Conservation (phyloP, 331 rosid genomes). For the Rosa hybrid region DNA sequence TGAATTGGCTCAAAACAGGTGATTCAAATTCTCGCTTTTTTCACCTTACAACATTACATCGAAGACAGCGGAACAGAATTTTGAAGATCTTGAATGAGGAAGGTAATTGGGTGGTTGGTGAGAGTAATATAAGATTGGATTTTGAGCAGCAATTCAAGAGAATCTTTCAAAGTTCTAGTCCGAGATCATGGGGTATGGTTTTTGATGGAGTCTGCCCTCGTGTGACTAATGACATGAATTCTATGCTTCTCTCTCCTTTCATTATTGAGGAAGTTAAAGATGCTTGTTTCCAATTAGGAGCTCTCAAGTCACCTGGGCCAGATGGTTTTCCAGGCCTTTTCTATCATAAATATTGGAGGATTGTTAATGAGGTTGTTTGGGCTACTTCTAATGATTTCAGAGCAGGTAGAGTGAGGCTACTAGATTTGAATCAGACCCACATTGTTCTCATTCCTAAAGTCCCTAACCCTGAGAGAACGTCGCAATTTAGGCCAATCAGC, state of each 20-base stretch:
- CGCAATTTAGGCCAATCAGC: background rate
- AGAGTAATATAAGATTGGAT: too few relatives aligned
- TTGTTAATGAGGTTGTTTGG: background rate
- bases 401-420: too few relatives aligned
- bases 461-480: background rate
- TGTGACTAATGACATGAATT: background rate
- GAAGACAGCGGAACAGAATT: too few relatives aligned
- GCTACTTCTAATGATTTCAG: background rate
- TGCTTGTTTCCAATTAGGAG: background rate
- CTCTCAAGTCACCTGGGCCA: background rate
- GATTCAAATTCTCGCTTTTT: too few relatives aligned
- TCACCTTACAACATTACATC: too few relatives aligned
- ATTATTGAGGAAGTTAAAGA: background rate
- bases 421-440: background rate
- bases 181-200: too few relatives aligned
- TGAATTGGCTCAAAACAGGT: too few relatives aligned
- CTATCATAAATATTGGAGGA: background rate
- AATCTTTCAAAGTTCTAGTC: too few relatives aligned
- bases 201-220: background rate
- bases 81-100: too few relatives aligned
- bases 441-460: background rate
- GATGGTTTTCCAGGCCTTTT: background rate
- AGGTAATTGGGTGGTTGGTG: too few relatives aligned
- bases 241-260: fast-evolving
- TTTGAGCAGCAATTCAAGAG: too few relatives aligned